Evolutionary conservation across 1,284 basidiomycete genomes (phyloP), one percentile per base, ranked within the genome.

Genomic region (Papiliotrema laurentii): DNA sequence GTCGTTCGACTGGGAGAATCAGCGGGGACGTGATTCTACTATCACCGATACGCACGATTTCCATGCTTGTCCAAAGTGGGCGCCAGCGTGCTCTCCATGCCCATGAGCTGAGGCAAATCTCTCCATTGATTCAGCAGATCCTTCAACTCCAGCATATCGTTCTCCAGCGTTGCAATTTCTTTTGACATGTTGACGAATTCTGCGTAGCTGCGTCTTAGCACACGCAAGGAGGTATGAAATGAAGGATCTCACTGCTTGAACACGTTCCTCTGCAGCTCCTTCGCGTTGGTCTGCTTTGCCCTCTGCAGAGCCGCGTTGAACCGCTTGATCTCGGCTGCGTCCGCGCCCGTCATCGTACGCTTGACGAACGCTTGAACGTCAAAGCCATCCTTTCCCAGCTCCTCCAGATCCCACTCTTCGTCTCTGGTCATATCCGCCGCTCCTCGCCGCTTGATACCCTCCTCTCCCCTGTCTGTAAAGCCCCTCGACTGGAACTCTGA

Each of bases 111-210:
- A 0, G 92, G 92, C 79, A 96, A 89, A 43, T 83, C 83, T 71
- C 91, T 92, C 87, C 93, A 98, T 66, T 98, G 96, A 14, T 85
- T 85, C 1, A 98, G 78, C 3, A 88, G 81, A 52, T 94, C 89
- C 69, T 97, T 97, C 68, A 98, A 83, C 67, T 97, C 93, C 31
- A 97, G 81, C 87, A 97, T 90, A 69, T 97, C 93, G 68, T 94
- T 97, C 76, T 98, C 94, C 11, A 99, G 80, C 0, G 88, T 87
- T 6, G 89, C 87, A 40, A 98, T 94, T 74, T 98, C 96, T 66
- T 97, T 98, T 7, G 92, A 96, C 39, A 98, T 90, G 39, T 86
- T 80, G 41, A 99, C 90, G 66, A 98, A 97, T 66, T 97, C 91
- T 34, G 89, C 85, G 66, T 97, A 98, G 73, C 90, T 93, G 61